Evolutionary conservation across 345 rosid species (phyloP).

Genomic region (Raphanus raphanistrum): DNA sequence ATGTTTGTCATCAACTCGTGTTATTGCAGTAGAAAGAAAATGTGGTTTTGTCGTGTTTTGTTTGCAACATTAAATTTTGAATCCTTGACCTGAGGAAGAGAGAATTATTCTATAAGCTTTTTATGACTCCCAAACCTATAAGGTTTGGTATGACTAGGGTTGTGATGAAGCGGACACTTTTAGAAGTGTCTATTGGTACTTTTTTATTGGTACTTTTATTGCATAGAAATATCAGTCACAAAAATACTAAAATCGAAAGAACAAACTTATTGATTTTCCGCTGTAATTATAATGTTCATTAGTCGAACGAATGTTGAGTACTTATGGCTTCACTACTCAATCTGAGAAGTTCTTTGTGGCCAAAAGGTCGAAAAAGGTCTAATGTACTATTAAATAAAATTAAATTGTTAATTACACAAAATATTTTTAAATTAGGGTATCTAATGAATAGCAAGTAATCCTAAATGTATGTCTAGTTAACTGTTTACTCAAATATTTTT

Average conservation of each 20-base stretch:
- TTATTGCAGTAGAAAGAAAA: not conserved
- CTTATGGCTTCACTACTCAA: not conserved
- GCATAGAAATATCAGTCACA: not conserved
- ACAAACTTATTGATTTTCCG: not conserved
- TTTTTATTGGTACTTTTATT: not conserved
- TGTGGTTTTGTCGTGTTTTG: conserved; percentile 13
- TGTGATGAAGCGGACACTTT: not conserved
- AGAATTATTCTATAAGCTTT: not conserved
- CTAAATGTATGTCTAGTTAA: not conserved
- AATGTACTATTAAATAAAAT: no score
- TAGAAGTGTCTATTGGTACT: not conserved
- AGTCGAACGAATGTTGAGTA: not conserved
- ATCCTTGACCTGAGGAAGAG: conserved; percentile 2
- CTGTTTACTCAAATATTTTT: not conserved
- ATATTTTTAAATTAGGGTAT: not conserved
- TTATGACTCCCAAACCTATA: not conserved
- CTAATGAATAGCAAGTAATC: not conserved
- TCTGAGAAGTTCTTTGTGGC: not conserved
- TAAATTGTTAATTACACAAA: not conserved
- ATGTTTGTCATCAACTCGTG: not conserved
- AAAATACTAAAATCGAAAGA: not conserved
- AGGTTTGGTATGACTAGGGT: not conserved
- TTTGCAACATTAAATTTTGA: conserved; percentile 1
- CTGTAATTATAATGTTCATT: not conserved
- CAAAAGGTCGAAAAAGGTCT: not conserved